phyloP scores from a whole-genome alignment of 371 early-diverging fungal species.

The Mortierella sp. region DNA sequence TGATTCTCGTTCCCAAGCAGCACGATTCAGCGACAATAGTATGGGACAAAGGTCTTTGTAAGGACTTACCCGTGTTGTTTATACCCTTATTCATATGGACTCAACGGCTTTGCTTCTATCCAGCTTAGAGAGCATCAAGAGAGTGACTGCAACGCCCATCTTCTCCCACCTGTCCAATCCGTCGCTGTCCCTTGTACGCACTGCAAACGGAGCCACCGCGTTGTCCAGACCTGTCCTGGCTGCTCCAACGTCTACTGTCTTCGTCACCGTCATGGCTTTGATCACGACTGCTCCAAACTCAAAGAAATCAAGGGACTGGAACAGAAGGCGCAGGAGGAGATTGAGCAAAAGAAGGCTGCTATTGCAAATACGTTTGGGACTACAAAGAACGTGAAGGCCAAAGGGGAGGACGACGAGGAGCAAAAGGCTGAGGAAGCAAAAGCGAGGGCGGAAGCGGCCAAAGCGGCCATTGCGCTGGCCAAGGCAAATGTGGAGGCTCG shows the following conservation, averaged over 20 bases:
- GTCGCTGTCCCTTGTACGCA: slow-evolving; percentile 29
- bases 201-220: slow-evolving; percentile 20
- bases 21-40: slow-evolving; percentile 19
- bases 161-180: slow-evolving; percentile 32
- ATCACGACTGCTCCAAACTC: slow-evolving; percentile 24
- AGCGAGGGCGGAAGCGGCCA: slow-evolving; percentile 27
- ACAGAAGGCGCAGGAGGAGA: slow-evolving; percentile 9
- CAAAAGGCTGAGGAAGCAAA: slow-evolving; percentile 6
- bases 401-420: background rate
- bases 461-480: slow-evolving; percentile 30
- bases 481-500: slow-evolving; percentile 34
- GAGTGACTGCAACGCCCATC: slow-evolving; percentile 23
- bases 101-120: no score
- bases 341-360: slow-evolving; percentile 3
- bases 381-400: background rate
- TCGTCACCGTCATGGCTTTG: slow-evolving; percentile 30
- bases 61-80: no score
- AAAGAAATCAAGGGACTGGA: background rate
- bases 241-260: slow-evolving; percentile 37
- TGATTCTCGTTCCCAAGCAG: slow-evolving; percentile 26
- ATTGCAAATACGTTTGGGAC: slow-evolving; percentile 17
- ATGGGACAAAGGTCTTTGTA: background rate
- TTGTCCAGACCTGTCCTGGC: slow-evolving; percentile 49
- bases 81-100: background rate
- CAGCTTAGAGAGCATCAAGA: slow-evolving; percentile 37